These are phyloP conservation scores for Serendipita sp. DNA, from an alignment of 768 basidiomycete genomes.

Conservation along the genomic window DNA sequence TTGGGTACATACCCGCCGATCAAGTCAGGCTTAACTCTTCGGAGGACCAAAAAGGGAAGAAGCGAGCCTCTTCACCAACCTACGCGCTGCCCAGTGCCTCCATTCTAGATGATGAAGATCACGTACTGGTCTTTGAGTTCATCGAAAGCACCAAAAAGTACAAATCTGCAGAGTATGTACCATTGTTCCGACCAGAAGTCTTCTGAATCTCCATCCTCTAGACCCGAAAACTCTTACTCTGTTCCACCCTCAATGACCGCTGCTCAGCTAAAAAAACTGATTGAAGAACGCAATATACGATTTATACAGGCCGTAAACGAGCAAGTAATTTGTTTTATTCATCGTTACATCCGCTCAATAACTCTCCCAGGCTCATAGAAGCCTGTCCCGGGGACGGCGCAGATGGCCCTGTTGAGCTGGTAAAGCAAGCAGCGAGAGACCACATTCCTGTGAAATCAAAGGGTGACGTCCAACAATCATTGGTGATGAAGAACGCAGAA, in stretches of 20 bases:
- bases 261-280: slow-evolving; percentile 45
- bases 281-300: slow-evolving; percentile 49
- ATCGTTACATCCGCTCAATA: not conserved
- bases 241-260: slow-evolving; percentile 33
- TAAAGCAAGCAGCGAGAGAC: slow-evolving; percentile 50
- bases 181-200: not conserved
- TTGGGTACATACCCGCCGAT: slow-evolving; percentile 58
- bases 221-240: slow-evolving; percentile 16
- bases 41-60: slow-evolving; percentile 16
- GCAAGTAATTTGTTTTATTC: slow-evolving; percentile 21
- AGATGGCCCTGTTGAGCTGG: slow-evolving; percentile 45
- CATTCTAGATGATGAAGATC: slow-evolving; percentile 25
- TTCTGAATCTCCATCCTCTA: slow-evolving; percentile 4
- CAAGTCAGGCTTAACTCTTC: slow-evolving; percentile 38
- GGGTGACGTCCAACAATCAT: slow-evolving; percentile 7
- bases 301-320: slow-evolving; percentile 55
- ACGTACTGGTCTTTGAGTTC: slow-evolving; percentile 37
- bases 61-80: slow-evolving; percentile 27
- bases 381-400: slow-evolving; percentile 25
- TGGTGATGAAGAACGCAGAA: slow-evolving; percentile 27
- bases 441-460: slow-evolving; percentile 47
- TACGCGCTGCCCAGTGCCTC: slow-evolving; percentile 19
- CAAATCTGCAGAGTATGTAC: slow-evolving; percentile 9
- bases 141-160: slow-evolving; percentile 23
- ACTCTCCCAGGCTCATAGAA: slow-evolving; percentile 33